These are phyloP conservation scores for Phlebiopsis gigantea DNA, from an alignment of 768 basidiomycete species.

Conservation along the genomic window DNA sequence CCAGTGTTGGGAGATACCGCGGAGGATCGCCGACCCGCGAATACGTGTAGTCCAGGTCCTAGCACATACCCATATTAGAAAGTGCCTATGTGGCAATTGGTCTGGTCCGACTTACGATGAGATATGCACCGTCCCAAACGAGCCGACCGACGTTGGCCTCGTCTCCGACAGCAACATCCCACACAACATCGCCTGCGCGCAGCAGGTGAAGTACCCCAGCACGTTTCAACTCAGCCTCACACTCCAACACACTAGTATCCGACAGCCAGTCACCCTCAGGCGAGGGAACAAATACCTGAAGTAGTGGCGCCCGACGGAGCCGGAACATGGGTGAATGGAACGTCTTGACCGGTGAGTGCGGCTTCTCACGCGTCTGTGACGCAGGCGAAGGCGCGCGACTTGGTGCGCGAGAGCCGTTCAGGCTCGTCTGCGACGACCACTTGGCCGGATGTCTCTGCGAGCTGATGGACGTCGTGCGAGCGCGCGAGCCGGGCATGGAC, in stretches of 20 bases:
- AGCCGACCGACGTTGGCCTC: slow-evolving; percentile 81
- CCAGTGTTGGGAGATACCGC: slow-evolving; percentile 65
- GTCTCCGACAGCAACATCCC: slow-evolving; percentile 83
- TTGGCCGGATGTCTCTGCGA: slow-evolving; percentile 9
- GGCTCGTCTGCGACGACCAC: slow-evolving; percentile 7
- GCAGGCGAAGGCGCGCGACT: slow-evolving; percentile 70
- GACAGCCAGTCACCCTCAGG: slow-evolving; percentile 85
- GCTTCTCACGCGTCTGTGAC: slow-evolving; percentile 30
- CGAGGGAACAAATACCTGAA: slow-evolving; percentile 81
- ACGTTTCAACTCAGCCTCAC: slow-evolving; percentile 72
- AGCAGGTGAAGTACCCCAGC: slow-evolving; percentile 61
- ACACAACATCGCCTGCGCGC: slow-evolving; percentile 76
- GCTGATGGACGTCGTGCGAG: slow-evolving; percentile 1
- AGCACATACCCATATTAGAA: not conserved
- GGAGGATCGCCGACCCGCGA: slow-evolving; percentile 58
- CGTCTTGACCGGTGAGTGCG: not conserved
- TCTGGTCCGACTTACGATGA: slow-evolving; percentile 55
- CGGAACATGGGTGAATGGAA: slow-evolving; percentile 74
- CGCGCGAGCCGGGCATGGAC: not conserved
- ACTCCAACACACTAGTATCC: slow-evolving; percentile 74
- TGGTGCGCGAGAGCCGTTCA: slow-evolving; percentile 34
- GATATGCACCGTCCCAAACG: slow-evolving; percentile 86
- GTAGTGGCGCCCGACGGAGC: slow-evolving; percentile 64
- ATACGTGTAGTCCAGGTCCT: slow-evolving; percentile 87
- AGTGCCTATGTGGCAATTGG: not conserved